Base-by-base conservation (phyloP, 306 rosid species). In the Ammopiptanthus mongolicus region DNA sequence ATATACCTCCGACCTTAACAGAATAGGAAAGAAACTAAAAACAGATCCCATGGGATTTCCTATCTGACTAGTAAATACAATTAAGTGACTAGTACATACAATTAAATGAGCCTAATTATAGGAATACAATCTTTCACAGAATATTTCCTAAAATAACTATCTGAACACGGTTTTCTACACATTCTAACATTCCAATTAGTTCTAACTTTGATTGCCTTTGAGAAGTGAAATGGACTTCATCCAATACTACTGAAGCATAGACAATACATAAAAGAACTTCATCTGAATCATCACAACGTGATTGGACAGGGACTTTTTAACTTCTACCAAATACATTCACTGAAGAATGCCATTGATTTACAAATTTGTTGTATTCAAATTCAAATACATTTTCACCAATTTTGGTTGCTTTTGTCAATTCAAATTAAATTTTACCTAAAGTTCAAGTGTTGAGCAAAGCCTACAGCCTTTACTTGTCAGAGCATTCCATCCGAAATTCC, bases 401-500 rank as follows among this genome's bases (percentile, higher is more conserved):
- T 63, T 75, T 50, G 5, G 36, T 69, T 34, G n/a, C 68, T 59
- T 13, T 21, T 4, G 0, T 34, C 51, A 18, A 56, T 18, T 65
- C 59, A 18, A 71, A 23, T 33, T 61, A 58, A 82, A 61, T 13
- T 39, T 72, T n/a, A 71, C 67, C 21, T 15, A 37, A 72, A 65
- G 22, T 15, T 39, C 13, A 62, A 55, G 39, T 36, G n/a, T 65
- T 57, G 47, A 36, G 59, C 51, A 37, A 65, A 18, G 5, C 52
- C 76, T 58, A 48, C 57, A 25, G 14, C 22, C 60, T 58, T 65
- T 50, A 31, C 10, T 62, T 53, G 28, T 56, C 25, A 15, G 51
- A 65, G 47, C 13, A 65, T 8, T 56, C 41, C 14, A 25, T 51
- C 71, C 44, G 56, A 44, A 69, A 28, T 58, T n/a, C 59, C 46